Percentiles rank a stretch among this genome's conserved stretches.
Evolutionary conservation across 768 basidiomycete genomes (phyloP).

Genomic region (Leccinum imitatum): DNA sequence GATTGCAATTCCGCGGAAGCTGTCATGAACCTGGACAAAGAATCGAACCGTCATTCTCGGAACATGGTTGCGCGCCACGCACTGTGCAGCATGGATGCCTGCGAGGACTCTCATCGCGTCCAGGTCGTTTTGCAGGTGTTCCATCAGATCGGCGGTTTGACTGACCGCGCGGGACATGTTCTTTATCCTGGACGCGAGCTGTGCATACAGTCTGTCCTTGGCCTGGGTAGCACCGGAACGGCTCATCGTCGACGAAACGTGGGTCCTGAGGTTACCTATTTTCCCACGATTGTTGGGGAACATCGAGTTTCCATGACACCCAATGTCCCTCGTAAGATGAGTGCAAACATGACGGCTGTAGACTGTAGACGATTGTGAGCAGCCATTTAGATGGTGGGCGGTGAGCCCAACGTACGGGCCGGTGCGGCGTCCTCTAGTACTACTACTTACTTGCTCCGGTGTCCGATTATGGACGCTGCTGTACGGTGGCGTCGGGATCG

Average conservation of each 20-base stretch:
- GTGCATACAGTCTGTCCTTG: slow-evolving; percentile 79
- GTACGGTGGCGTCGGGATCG: slow-evolving; percentile 6
- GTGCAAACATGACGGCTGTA: background rate
- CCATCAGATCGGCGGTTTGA: slow-evolving; percentile 76
- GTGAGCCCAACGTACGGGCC: no score
- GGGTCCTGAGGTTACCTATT: background rate
- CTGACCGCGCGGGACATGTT: slow-evolving; percentile 66
- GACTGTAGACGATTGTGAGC: background rate
- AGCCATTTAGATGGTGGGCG: background rate
- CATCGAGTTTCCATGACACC: background rate
- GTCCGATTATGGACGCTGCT: slow-evolving; percentile 1
- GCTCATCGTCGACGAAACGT: slow-evolving; percentile 14
- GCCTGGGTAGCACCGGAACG: slow-evolving; percentile 63
- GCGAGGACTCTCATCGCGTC: slow-evolving; percentile 79
- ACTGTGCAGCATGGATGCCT: slow-evolving; percentile 82
- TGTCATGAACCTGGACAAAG: slow-evolving; percentile 47
- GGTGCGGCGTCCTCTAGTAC: background rate
- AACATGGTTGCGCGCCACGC: slow-evolving; percentile 24
- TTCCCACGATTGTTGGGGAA: slow-evolving; percentile 16
- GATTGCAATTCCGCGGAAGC: slow-evolving; percentile 43
- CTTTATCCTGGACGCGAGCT: slow-evolving; percentile 67
- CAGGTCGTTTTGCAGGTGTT: slow-evolving; percentile 71
- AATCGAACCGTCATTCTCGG: background rate
- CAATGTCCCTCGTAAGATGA: background rate
- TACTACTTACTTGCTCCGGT: background rate